A percentile compares a stretch with the other conserved stretches of the same genome.
Evolutionary conservation across 208 protist genomes (phyloP).

Genomic region (Trypanosoma grayi): DNA sequence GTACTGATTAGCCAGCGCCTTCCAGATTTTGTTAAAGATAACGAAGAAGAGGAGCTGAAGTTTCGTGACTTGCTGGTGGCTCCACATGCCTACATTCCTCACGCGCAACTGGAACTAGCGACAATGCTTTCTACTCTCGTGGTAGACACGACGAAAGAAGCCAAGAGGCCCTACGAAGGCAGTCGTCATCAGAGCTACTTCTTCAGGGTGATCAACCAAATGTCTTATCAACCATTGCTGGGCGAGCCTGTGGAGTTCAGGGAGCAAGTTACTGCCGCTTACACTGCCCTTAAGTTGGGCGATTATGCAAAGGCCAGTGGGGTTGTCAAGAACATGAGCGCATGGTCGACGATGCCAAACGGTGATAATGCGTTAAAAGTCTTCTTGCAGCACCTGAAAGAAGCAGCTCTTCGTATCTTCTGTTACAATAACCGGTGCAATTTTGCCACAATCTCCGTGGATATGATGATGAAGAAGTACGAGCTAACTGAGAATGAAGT

Average conservation of each 20-base stretch:
- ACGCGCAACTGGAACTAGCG: slow-evolving; percentile 68
- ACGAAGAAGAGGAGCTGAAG: slow-evolving; percentile 49
- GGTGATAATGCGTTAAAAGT: slow-evolving; percentile 39
- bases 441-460: slow-evolving; percentile 78
- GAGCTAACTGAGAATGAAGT: slow-evolving; percentile 63
- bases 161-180: slow-evolving; percentile 77
- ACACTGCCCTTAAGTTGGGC: slow-evolving; percentile 65
- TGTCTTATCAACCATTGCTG: slow-evolving; percentile 36
- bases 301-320: slow-evolving; percentile 62
- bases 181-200: slow-evolving; percentile 70
- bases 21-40: slow-evolving; percentile 30
- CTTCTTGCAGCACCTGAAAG: slow-evolving; percentile 64
- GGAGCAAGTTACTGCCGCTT: slow-evolving; percentile 63
- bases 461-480: slow-evolving; percentile 73
- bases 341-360: slow-evolving; percentile 59
- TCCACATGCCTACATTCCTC: slow-evolving; percentile 55
- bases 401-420: slow-evolving; percentile 75
- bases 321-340: slow-evolving; percentile 57
- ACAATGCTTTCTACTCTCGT: slow-evolving; percentile 76
- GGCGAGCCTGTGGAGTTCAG: slow-evolving; percentile 61
- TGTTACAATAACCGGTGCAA: slow-evolving; percentile 72
- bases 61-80: slow-evolving; percentile 62
- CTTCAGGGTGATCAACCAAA: slow-evolving; percentile 54
- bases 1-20: slow-evolving; percentile 65
- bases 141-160: slow-evolving; percentile 68